Evolutionary conservation across 129 eudicot genomes (phyloP), one percentile per base, ranked within the genome.

Genomic region (Sambucus nigra): DNA sequence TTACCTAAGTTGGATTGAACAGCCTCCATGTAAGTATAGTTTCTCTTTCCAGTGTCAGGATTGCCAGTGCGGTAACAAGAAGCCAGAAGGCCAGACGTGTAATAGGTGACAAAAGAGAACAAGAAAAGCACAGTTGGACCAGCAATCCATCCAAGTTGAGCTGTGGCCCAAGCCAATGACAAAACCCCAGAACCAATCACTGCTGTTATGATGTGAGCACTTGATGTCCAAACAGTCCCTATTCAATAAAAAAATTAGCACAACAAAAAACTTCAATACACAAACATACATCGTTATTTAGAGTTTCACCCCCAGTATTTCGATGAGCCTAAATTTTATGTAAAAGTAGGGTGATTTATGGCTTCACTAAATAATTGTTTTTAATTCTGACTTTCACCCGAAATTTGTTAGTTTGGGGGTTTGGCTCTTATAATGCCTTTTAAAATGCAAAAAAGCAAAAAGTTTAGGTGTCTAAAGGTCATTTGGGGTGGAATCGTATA

Each of bases 151-250:
- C 99, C 99, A 3, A 91, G 82, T 46, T 91, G 99, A 11, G 95
- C 99, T 0, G 74, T 73, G 39, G 99, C 99, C 99, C 99, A 91
- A 21, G 99, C 99, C 72, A 91, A 53, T 0, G 99, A 91, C 69
- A 91, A 31, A 53, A 91, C 99, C 5, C 99, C 98, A 18, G 98
- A 89, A 7, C 98, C 98, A 38, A 91, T 91, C 13, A 91, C 98
- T 4, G 98, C 98, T 44, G 97, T 89, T 52, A 89, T 81, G 24
- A 89, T 89, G 62, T 89, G 97, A 57, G 97, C 88, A 73, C 98
- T 91, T 55, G 95, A 95, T 14, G 95, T 91, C 98, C 98, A 91
- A 8, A 91, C 89, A 38, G 68, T 85, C 18, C 98, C 98, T 89
- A 45, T 39, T 27, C 11, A 58, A 44, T 17, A 65, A 21, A 35